A percentile compares a stretch with the other conserved stretches of the same genome.
These are phyloP conservation scores for Fusarium stilboides DNA, from an alignment of 2,329 filamentous ascomycete species.

Conservation along the genomic window DNA sequence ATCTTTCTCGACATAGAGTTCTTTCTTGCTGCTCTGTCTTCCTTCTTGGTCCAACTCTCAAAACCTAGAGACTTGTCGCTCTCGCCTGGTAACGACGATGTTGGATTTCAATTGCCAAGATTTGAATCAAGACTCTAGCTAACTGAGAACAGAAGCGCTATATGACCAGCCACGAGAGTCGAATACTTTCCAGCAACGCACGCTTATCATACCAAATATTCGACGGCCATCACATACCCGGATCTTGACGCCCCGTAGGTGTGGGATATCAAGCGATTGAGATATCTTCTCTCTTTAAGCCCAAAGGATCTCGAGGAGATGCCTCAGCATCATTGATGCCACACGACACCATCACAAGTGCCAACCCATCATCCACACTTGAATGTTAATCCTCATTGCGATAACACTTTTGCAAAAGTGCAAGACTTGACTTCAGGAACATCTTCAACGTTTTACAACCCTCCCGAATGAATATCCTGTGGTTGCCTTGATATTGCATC, in stretches of 20 bases:
- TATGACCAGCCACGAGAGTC: neutral
- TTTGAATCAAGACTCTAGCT: neutral
- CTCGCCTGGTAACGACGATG: too few species aligned
- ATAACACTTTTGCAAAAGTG: neutral
- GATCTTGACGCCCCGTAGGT: neutral
- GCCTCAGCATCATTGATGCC: fast-evolving
- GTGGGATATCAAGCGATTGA: neutral
- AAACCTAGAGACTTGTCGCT: neutral
- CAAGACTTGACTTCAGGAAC: neutral
- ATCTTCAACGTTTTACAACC: neutral
- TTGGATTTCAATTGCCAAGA: too few species aligned
- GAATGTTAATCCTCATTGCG: neutral
- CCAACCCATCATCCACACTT: neutral
- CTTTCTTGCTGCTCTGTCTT: neutral
- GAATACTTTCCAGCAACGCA: neutral
- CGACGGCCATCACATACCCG: neutral
- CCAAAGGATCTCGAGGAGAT: fast-evolving
- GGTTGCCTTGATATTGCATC: neutral
- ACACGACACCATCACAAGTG: too few species aligned
- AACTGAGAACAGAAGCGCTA: neutral
- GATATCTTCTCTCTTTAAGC: neutral
- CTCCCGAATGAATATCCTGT: fast-evolving
- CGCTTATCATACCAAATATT: neutral
- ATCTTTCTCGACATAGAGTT: neutral
- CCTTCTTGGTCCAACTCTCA: neutral